These are phyloP conservation scores for Aschersonia sp. DNA, from an alignment of 2,329 filamentous ascomycete species.

Conservation along the genomic window DNA sequence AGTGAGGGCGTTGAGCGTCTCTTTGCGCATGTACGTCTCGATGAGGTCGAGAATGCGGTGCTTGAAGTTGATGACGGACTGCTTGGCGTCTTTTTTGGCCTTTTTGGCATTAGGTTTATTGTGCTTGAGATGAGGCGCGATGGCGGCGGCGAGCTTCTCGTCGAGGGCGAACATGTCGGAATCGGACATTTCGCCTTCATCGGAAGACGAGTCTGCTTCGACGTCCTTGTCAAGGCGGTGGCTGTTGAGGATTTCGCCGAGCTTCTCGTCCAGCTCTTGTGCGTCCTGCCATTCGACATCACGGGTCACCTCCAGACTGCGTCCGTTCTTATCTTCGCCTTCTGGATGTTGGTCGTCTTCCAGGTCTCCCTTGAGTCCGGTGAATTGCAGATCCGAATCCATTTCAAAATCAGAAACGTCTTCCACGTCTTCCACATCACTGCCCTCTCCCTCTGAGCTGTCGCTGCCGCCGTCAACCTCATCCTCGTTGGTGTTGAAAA, in stretches of 20 bases:
- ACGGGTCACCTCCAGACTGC: slow-evolving; percentile 21
- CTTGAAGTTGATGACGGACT: slow-evolving; percentile 89
- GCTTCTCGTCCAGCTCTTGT: slow-evolving; percentile 52
- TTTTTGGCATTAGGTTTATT: slow-evolving; percentile 54
- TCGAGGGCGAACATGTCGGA: slow-evolving; percentile 91
- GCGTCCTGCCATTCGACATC: slow-evolving; percentile 26
- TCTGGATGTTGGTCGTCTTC: slow-evolving; percentile 16
- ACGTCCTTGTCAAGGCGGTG: slow-evolving; percentile 47
- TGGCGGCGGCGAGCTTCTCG: slow-evolving; percentile 68
- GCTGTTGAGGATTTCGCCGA: slow-evolving; percentile 66
- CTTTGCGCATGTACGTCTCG: slow-evolving; percentile 69
- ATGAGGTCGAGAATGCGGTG: slow-evolving; percentile 81
- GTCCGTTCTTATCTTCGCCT: slow-evolving; percentile 23
- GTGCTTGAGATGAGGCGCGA: slow-evolving; percentile 57
- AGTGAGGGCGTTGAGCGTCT: slow-evolving; percentile 52
- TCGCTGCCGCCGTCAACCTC: slow-evolving; percentile 36
- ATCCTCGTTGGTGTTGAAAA: slow-evolving; percentile 61
- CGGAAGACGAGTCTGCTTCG: slow-evolving; percentile 40
- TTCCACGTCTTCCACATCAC: slow-evolving; percentile 5
- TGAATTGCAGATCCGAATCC: slow-evolving; percentile 34
- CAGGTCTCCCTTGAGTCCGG: slow-evolving; percentile 24
- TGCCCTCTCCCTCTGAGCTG: slow-evolving; percentile 18
- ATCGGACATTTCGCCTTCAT: slow-evolving; percentile 80
- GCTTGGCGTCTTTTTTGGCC: slow-evolving; percentile 75
- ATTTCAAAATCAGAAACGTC: slow-evolving; percentile 7